Evolutionary conservation across 148 eudicot species (phyloP), one percentile per base, ranked within the genome.

Genomic region (Silene uniflora): DNA sequence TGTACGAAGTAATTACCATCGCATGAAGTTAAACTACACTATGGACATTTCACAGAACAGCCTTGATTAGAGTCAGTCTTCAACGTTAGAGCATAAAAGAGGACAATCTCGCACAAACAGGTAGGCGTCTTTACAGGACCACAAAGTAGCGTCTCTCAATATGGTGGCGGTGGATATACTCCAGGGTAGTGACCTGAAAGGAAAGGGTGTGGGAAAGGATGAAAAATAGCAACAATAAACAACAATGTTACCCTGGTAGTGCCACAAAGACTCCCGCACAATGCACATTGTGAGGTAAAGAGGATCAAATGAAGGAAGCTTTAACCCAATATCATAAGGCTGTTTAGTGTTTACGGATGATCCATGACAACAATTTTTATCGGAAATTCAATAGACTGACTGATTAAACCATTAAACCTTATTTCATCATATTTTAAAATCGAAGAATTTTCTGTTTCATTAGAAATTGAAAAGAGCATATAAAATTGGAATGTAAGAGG

Each of bases 141-240:
- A 24, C 22, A 27, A 11, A 39, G 62, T 68, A 27, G 71, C 80
- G 55, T 78, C 79, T 78, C 77, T 80, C 79, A 88, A 77, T 86
- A 83, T 25, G 86, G 86, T 18, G 86, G 86, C 12, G 88, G 84
- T 55, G 88, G 91, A 67, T 88, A 85, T 13, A 21, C 6, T 62
- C 90, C 90, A 7, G 84, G 74, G 68, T 78, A 81, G 16, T 78
- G 76, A n/a, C 91, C 88, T 86, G 52, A n/a, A 69, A 46, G 17
- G 62, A 25, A 42, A 35, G 44, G 19, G 55, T 0, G 32, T 1
- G 39, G 12, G 61, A 47, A 18, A 19, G 2, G 22, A 8, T 12
- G 23, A 6, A 62, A 47, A 58, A 23, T 25, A 24, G 4, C 17
- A 16, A 1, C 14, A 72, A 69, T 61, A 27, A 68, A 60, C 56